phyloP scores from a whole-genome alignment of 1,139 yeast species.

The Nakaseomyces nivariensis region DNA sequence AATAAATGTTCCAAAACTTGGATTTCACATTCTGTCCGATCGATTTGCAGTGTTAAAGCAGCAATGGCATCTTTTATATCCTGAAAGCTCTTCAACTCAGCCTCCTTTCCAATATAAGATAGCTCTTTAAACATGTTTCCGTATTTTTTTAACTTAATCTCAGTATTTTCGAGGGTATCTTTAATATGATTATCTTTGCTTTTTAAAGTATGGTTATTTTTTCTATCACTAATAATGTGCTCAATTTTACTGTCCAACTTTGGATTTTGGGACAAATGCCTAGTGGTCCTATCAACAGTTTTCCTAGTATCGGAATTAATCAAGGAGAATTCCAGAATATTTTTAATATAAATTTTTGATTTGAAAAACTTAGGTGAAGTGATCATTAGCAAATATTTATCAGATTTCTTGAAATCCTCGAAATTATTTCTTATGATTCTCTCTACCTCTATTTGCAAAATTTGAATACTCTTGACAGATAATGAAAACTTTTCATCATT shows the following conservation, averaged over 20 bases:
- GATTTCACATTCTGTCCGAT: conserved; percentile 50
- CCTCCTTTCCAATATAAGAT: background rate
- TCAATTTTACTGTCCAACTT: background rate
- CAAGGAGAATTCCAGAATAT: conserved; percentile 6
- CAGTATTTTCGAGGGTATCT: background rate
- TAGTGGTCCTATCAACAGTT: background rate
- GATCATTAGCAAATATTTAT: conserved; percentile 35
- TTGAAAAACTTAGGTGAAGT: conserved; percentile 14
- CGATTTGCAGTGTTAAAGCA: conserved; percentile 48
- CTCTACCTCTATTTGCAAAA: conserved; percentile 45
- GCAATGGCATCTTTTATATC: conserved; percentile 10
- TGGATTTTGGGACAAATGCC: background rate
- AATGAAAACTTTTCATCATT: conserved; percentile 15
- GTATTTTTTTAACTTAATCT: background rate
- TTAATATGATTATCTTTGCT: background rate
- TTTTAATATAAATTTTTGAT: conserved; percentile 12
- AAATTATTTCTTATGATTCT: conserved; percentile 44
- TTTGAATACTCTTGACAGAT: conserved; percentile 50
- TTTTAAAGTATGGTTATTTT: background rate
- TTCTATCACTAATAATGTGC: conserved; percentile 2
- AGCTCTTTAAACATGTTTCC: background rate
- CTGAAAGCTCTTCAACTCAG: background rate
- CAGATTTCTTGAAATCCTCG: conserved; percentile 48
- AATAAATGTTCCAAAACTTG: conserved; percentile 56
- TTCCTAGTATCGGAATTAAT: background rate